Base-by-base conservation (phyloP, 768 basidiomycete genomes). In the Clavulina sp. region DNA sequence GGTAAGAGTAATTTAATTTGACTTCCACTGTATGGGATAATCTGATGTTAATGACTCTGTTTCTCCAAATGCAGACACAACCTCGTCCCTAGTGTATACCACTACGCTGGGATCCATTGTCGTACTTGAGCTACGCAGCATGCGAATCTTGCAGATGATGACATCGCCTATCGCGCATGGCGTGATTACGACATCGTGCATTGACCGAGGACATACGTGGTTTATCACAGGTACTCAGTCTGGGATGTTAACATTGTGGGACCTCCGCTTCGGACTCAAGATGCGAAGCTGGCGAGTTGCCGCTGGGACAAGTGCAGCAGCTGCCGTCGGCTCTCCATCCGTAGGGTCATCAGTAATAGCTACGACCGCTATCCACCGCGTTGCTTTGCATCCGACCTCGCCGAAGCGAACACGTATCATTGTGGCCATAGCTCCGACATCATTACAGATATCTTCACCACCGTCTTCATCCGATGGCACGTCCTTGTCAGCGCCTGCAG, bases 401-500 rank as follows among this genome's bases (percentile, higher is more conserved):
- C 89, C 89, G 19, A 77, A 78, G 54, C 89, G 89, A 0, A 79
- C 81, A 46, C 96, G 89, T 88, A 70, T 97, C 41, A 77, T 95
- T 64, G 83, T 95, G 41, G 77, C 89, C 0, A 65, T 82, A 16
- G 83, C 83, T 59, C 68, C 76, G 1, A 52, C 55, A 13, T 50
- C 51, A 6, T n/a, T n/a, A n/a, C n/a, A n/a, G n/a, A 38, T 28
- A n/a, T 9, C 51, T 16, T 23, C 36, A 18, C 48, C 9, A n/a
- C 47, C 44, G 9, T 21, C 44, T 18, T 2, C 44, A n/a, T 33
- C 29, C 53, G 28, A 46, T 26, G 24, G 26, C 43, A 24, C n/a
- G n/a, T n/a, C n/a, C n/a, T n/a, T n/a, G n/a, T 9, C 43, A 24
- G 9, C 43, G 43, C 43, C 43, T 9, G 21, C 7, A 19, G n/a